These are phyloP conservation scores for Populus nigra DNA, from an alignment of 345 rosid species.

Conservation along the genomic window DNA sequence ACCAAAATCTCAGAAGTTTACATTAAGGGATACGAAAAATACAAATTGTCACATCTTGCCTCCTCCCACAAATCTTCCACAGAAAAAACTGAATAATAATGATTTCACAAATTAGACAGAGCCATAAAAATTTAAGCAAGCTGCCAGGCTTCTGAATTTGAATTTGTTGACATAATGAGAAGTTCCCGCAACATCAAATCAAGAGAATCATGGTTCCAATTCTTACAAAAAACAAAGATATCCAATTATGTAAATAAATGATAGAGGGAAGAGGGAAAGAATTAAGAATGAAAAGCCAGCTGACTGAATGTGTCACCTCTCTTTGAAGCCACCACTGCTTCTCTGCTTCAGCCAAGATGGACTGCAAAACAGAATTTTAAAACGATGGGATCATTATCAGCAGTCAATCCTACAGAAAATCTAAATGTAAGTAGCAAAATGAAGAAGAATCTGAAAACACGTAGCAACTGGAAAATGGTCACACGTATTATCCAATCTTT, in stretches of 20 bases:
- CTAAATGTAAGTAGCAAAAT: background rate
- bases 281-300: background rate
- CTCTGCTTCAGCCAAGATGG: slow-evolving; percentile 38
- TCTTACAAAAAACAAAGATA: background rate
- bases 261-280: background rate
- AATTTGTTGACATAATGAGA: no score
- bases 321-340: slow-evolving; percentile 31
- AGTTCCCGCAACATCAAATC: no score
- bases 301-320: slow-evolving; percentile 34
- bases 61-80: no score
- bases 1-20: background rate
- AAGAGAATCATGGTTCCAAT: no score
- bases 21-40: background rate
- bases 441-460: background rate
- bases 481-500: background rate
- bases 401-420: background rate
- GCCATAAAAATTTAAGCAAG: no score
- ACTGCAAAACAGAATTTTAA: slow-evolving; percentile 29
- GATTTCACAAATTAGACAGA: no score
- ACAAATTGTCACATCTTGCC: background rate
- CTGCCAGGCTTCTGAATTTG: no score
- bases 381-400: background rate
- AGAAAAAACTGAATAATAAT: no score
- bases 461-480: background rate
- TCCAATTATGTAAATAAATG: background rate